Base-by-base conservation (phyloP, 2,329 filamentous ascomycete genomes). In the Orbilia oligospora region DNA sequence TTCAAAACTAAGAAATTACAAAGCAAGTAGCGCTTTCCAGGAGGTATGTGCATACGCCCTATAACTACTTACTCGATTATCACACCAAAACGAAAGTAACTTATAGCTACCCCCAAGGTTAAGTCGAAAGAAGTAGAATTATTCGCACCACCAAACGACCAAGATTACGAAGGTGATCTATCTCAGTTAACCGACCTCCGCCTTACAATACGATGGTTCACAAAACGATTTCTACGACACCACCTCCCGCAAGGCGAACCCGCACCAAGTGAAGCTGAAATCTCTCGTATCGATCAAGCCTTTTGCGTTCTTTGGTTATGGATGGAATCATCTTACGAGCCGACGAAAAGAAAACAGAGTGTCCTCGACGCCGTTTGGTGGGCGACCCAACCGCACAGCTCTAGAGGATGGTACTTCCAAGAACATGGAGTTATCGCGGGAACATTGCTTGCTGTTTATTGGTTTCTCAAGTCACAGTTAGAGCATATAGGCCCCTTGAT, bases 271-370 rank as follows among this genome's bases (percentile, higher is more conserved):
- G 1, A 24, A 5, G 22, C 55, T 4, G 33, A 61, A 18, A 36
- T 61, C 9, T 5, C 8, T 5, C 9, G 36, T 2, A 16, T 61
- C 5, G 33, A 61, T 24, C 6, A 44, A 10, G 55, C 55, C 0
- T 61, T 61, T 9, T 61, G 33, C 20, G 16, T 30, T 5, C 5
- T 61, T 1, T 61, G 55, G 55, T 33, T 61, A 4, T 61, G 55
- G 55, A n/a, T 61, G 9, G 55, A 61, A 44, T n/a, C n/a, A 5
- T 22, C 55, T 3, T 44, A 2, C 5, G 36, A 61, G 0, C 36
- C 10, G 4, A 24, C 18, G 2, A 44, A 61, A 3, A 14, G 27
- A 10, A n/a, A 5, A 0, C 6, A 36, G 36, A n/a, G n/a, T n/a
- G 5, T 20, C 20, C 1, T 0, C 10, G 30, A 3, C 2, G 1